Base-by-base conservation (phyloP, 2,329 filamentous ascomycete species). In the Ceratocystiopsis sp. region DNA sequence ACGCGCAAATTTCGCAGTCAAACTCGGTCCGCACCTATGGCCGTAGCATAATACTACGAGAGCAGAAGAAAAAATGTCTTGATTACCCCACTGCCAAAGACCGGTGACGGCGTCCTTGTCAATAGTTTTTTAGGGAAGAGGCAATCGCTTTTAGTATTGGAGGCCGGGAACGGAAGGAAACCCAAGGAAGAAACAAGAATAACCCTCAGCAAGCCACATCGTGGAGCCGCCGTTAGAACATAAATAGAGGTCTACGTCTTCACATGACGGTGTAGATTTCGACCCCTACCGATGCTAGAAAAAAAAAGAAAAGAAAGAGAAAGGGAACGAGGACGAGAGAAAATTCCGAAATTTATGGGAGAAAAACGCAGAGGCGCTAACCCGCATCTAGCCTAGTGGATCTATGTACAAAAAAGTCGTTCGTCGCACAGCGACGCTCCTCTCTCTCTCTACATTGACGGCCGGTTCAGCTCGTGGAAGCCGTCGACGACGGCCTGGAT, bases 401-500 rank as follows among this genome's bases (percentile, higher is more conserved):
- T 29, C 10, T 29, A 29, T 29, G 10, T 29, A 29, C 25, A 29
- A 29, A 29, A 29, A n/a, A n/a, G n/a, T n/a, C n/a, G n/a, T n/a
- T n/a, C n/a, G 25, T 29, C 25, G 25, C 25, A 9, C 5, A 11
- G 10, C 25, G 7, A 29, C 4, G 25, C 6, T 11, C 25, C 2
- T 11, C n/a, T n/a, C n/a, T n/a, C n/a, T n/a, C n/a, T n/a, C 40
- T 35, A 73, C 11, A 72, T 72, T 59, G 74, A 79, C 46, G 69
- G 52, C 25, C 33, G 35, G 4, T 49, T 61, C 2, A 64, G 66
- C 12, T 67, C 68, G 46, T 83, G 63, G 57, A 83, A 91, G 0
- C 85, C 85, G 41, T 78, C 75, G 1, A 80, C 73, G 14, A 94
- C 85, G 1, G 86, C 84, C 42, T 67, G 70, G 52, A 98, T 77